phyloP scores from a whole-genome alignment of 495 filamentous ascomycete genomes.

The Trichoderma parareesei region DNA sequence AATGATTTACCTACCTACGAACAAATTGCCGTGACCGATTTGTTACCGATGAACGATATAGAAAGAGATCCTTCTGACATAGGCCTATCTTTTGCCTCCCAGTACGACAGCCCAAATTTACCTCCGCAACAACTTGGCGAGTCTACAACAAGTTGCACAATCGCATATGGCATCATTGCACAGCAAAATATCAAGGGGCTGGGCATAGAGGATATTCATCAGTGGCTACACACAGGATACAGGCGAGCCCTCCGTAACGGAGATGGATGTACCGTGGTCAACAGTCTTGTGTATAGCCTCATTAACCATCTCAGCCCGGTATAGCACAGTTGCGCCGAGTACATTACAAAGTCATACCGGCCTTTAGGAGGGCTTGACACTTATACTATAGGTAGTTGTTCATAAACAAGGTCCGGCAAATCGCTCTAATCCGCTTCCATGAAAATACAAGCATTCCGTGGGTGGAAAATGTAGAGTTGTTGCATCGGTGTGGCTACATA shows the following conservation, averaged over 20 bases:
- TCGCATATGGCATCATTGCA: constrained; percentile 9
- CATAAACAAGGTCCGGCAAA: no score
- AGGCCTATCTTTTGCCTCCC: background rate
- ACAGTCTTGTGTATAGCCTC: background rate
- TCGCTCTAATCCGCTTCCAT: no score
- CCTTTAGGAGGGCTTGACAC: no score
- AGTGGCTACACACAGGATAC: constrained; percentile 8
- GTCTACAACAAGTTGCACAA: constrained; percentile 7
- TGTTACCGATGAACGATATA: background rate
- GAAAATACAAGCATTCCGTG: no score
- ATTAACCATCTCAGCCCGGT: background rate
- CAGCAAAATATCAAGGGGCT: constrained; percentile 12
- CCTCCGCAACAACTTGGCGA: background rate
- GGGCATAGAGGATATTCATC: background rate
- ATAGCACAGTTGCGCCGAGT: background rate
- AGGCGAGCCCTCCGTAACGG: background rate
- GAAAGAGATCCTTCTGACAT: background rate
- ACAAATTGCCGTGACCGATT: background rate
- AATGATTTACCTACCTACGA: background rate
- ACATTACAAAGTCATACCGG: no score
- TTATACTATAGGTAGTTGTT: no score
- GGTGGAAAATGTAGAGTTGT: no score
- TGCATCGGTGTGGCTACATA: no score
- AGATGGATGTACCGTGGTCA: constrained; percentile 12
- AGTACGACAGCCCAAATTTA: background rate